phyloP scores from a whole-genome alignment of 176 grass and related monocot species.

The Lolium multiflorum region DNA sequence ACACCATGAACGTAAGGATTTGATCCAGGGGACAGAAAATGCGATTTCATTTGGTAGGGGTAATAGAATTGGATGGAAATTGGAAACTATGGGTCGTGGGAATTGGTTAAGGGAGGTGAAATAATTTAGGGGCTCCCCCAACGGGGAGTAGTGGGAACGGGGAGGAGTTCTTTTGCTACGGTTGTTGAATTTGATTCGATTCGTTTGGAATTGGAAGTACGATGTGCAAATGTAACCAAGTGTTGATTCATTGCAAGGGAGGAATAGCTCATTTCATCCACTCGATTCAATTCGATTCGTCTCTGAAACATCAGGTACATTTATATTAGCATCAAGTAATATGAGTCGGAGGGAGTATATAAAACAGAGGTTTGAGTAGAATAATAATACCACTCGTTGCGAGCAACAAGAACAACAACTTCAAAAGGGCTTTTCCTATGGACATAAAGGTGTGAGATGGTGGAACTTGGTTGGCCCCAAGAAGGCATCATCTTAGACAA shows the following conservation, averaged over 20 bases:
- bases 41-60: background rate
- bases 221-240: conserved; percentile 47
- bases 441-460: too few species aligned
- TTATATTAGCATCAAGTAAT: too few species aligned
- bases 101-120: conserved; percentile 54
- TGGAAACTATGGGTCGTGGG: background rate
- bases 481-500: too few species aligned
- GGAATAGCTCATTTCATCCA: conserved; percentile 38
- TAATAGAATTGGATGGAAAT: background rate
- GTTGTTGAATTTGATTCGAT: conserved; percentile 35
- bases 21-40: conserved; percentile 15
- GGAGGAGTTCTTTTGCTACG: conserved; percentile 30
- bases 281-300: conserved; percentile 21
- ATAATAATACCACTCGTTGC: too few species aligned
- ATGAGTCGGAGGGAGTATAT: too few species aligned
- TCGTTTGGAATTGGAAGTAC: conserved; percentile 37
- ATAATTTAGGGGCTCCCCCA: conserved; percentile 49
- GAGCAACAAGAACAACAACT: too few species aligned
- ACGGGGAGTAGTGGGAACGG: conserved; percentile 20
- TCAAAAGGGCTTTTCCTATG: too few species aligned
- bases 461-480: too few species aligned
- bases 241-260: conserved; percentile 30
- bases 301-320: too few species aligned
- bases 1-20: conserved; percentile 62
- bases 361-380: too few species aligned